phyloP scores from a whole-genome alignment of 805 yeast species.

The Spathaspora hagerdaliae region DNA sequence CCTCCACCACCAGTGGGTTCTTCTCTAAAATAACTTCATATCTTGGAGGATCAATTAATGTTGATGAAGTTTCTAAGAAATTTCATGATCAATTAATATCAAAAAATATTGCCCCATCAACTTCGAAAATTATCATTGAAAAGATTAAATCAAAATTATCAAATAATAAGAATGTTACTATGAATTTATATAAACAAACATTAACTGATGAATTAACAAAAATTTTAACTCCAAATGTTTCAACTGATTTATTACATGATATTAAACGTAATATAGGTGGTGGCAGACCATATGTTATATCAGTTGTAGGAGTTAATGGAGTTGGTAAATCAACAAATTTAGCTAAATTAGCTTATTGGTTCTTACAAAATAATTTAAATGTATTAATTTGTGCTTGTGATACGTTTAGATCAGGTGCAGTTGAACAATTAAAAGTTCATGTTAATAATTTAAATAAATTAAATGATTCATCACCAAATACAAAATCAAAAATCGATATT shows the following conservation, averaged over 20 bases:
- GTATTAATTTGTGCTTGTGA: slow-evolving; percentile 95
- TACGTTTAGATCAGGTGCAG: slow-evolving; percentile 97
- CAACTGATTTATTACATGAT: slow-evolving; percentile 81
- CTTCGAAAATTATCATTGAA: slow-evolving; percentile 67
- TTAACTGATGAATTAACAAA: slow-evolving; percentile 68
- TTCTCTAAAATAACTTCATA: slow-evolving; percentile 33
- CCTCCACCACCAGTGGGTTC: slow-evolving; percentile 17
- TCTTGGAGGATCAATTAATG: slow-evolving; percentile 40
- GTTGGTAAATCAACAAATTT: slow-evolving; percentile 96
- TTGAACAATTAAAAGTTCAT: slow-evolving; percentile 94
- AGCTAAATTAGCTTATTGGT: slow-evolving; percentile 94
- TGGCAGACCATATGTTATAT: slow-evolving; percentile 79
- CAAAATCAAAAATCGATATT: slow-evolving; percentile 54
- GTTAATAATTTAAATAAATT: slow-evolving; percentile 76
- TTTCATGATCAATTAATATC: slow-evolving; percentile 74
- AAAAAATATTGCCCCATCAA: slow-evolving; percentile 89
- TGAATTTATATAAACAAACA: slow-evolving; percentile 60
- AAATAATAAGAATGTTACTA: slow-evolving; percentile 67
- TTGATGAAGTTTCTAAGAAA: slow-evolving; percentile 59
- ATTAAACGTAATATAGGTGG: slow-evolving; percentile 46
- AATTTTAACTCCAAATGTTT: slow-evolving; percentile 86
- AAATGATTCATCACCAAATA: slow-evolving; percentile 45
- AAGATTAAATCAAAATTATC: slow-evolving; percentile 73
- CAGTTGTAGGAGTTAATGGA: slow-evolving; percentile 97
- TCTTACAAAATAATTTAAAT: slow-evolving; percentile 79